phyloP scores from a whole-genome alignment of 495 filamentous ascomycete genomes.

The Schizothecium vesticola region DNA sequence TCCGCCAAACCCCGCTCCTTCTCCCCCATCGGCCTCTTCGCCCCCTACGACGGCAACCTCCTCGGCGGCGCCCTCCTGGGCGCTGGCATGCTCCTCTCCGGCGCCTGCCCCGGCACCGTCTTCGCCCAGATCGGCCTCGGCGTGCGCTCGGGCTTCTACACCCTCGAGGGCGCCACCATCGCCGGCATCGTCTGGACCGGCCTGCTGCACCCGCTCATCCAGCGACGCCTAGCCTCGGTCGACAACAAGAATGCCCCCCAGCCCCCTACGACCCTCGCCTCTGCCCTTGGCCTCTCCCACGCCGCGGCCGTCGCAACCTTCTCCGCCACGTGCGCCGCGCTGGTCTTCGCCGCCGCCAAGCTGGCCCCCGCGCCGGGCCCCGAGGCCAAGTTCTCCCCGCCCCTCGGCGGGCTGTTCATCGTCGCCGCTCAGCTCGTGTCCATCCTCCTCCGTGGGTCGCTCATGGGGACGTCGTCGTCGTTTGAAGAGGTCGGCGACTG shows the following conservation, averaged over 20 bases:
- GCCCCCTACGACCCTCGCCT: slow-evolving; percentile 24
- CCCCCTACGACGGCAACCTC: slow-evolving; percentile 49
- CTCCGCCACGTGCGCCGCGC: slow-evolving; percentile 24
- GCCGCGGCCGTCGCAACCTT: slow-evolving; percentile 23
- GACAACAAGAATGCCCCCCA: slow-evolving; percentile 5
- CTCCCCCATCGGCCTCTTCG: slow-evolving; percentile 38
- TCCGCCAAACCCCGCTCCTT: slow-evolving; percentile 27
- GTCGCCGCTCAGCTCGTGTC: slow-evolving; percentile 44
- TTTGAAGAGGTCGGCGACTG: slow-evolving; percentile 49
- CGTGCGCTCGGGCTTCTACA: slow-evolving; percentile 38
- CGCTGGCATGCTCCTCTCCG: slow-evolving; percentile 50
- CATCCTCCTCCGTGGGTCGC: slow-evolving; percentile 32
- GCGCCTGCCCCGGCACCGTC: slow-evolving; percentile 53
- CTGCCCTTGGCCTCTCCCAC: slow-evolving; percentile 25
- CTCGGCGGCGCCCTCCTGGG: slow-evolving; percentile 51
- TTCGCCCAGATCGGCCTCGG: slow-evolving; percentile 49
- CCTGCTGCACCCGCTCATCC: slow-evolving; percentile 22
- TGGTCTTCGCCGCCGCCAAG: slow-evolving; percentile 24
- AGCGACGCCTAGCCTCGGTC: neutral
- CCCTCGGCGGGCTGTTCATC: slow-evolving; percentile 45
- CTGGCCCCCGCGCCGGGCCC: slow-evolving; percentile 24
- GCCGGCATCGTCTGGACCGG: slow-evolving; percentile 40
- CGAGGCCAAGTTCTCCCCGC: slow-evolving; percentile 31
- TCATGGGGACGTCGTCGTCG: slow-evolving; percentile 48
- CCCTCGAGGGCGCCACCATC: slow-evolving; percentile 38